phyloP scores from a whole-genome alignment of 78 protist species.

The Dictyostelium capitatum region DNA sequence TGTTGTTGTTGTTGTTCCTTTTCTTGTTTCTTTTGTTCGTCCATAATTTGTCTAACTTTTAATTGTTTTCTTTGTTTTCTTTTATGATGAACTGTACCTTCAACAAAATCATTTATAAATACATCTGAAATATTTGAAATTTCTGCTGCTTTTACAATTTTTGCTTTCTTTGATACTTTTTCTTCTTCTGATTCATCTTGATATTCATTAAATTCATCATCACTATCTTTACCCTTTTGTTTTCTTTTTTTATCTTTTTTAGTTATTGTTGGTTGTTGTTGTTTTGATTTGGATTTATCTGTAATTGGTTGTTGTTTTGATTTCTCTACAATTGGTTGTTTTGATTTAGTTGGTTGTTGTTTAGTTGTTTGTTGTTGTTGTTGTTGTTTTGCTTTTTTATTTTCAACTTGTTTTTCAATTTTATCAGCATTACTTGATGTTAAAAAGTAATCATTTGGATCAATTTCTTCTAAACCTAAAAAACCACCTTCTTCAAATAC shows the following conservation, averaged over 20 bases:
- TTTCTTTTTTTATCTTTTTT: background rate
- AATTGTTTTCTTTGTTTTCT: background rate
- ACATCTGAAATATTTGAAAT: background rate
- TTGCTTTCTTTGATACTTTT: background rate
- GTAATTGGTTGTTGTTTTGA: background rate
- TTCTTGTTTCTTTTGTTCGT: background rate
- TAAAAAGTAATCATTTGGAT: constrained; percentile 31
- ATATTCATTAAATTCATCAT: background rate
- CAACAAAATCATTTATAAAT: background rate
- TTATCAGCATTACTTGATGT: background rate
- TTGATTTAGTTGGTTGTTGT: background rate
- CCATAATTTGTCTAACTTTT: background rate
- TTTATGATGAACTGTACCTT: background rate
- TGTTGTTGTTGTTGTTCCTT: background rate
- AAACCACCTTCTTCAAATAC: constrained; percentile 47
- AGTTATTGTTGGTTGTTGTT: background rate
- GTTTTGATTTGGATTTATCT: background rate
- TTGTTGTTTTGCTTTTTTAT: background rate
- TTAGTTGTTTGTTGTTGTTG: background rate
- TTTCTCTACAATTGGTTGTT: background rate
- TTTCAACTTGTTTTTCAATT: constrained; percentile 8
- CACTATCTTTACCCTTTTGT: background rate
- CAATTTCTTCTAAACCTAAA: constrained; percentile 54
- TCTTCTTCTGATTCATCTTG: constrained; percentile 6
- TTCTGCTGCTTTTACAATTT: background rate